Conservation (phyloP, 2,329 filamentous ascomycete genomes). For the Eurotiales sp. region DNA sequence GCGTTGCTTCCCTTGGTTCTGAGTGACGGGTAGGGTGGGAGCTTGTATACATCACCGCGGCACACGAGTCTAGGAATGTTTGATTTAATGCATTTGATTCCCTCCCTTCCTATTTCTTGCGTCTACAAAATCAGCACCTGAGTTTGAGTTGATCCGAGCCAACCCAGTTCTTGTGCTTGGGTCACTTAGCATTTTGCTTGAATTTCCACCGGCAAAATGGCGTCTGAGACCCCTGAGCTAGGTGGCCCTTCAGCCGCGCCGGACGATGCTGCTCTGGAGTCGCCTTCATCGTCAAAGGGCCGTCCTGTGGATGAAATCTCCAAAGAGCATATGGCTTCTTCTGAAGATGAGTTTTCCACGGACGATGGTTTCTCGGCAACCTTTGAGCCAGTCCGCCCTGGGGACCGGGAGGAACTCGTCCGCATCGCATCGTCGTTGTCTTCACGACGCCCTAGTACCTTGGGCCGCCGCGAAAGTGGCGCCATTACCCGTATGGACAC, state of each 20-base stretch:
- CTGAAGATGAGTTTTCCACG: not conserved
- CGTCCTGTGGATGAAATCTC: not conserved
- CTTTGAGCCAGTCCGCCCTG: constrained; percentile 12
- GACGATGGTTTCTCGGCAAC: constrained; percentile 5
- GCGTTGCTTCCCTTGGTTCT: not conserved
- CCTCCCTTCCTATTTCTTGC: too few species aligned
- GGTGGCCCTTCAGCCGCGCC: not conserved
- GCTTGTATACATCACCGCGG: too few species aligned
- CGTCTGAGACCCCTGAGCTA: not conserved
- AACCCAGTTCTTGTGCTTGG: too few species aligned
- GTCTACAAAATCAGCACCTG: too few species aligned
- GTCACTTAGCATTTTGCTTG: too few species aligned
- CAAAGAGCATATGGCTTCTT: not conserved
- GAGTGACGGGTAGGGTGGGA: not conserved
- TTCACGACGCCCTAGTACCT: constrained; percentile 11
- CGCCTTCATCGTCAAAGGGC: not conserved
- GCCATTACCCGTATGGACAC: constrained; percentile 17
- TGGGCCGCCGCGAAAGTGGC: constrained; percentile 8
- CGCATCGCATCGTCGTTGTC: constrained; percentile 11
- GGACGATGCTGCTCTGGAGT: not conserved
- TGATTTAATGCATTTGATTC: too few species aligned
- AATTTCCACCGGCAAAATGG: not conserved
- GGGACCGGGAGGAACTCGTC: constrained; percentile 13
- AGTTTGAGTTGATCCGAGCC: too few species aligned
- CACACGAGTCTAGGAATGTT: too few species aligned